phyloP scores from a whole-genome alignment of 2,329 filamentous ascomycete species.

The Curvularia verruculosa region DNA sequence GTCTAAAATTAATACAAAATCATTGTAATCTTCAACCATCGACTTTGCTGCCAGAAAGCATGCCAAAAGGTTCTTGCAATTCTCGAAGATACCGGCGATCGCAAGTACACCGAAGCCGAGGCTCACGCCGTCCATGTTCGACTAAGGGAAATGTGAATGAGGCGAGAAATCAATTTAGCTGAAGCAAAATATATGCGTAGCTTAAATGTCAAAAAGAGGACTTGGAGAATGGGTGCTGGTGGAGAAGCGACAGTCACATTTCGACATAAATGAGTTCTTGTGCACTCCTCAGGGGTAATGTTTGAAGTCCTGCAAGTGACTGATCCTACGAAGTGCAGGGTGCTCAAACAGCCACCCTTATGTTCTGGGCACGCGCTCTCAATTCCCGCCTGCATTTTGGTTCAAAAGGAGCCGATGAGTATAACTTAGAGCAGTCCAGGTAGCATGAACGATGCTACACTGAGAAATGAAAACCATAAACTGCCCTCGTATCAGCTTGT shows the following conservation, averaged over 20 bases:
- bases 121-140: neutral
- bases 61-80: neutral
- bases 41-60: neutral
- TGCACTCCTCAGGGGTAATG: neutral
- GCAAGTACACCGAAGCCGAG: neutral
- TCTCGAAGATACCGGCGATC: neutral
- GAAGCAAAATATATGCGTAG: neutral
- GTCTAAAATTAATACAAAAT: neutral
- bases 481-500: neutral
- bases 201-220: neutral
- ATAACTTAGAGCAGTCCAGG: neutral
- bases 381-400: neutral
- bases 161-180: too few relatives aligned
- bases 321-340: neutral
- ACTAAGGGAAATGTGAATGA: neutral
- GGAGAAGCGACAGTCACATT: neutral
- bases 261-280: neutral
- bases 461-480: neutral
- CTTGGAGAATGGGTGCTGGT: neutral
- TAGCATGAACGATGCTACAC: neutral
- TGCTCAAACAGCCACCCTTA: neutral
- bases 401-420: neutral
- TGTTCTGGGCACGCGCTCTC: neutral
- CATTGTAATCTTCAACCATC: neutral
- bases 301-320: neutral